A percentile compares a stretch with the other conserved stretches of the same genome.
Evolutionary conservation across 2,329 filamentous ascomycete species (phyloP).

Genomic region (Paramyrothecium sp.): DNA sequence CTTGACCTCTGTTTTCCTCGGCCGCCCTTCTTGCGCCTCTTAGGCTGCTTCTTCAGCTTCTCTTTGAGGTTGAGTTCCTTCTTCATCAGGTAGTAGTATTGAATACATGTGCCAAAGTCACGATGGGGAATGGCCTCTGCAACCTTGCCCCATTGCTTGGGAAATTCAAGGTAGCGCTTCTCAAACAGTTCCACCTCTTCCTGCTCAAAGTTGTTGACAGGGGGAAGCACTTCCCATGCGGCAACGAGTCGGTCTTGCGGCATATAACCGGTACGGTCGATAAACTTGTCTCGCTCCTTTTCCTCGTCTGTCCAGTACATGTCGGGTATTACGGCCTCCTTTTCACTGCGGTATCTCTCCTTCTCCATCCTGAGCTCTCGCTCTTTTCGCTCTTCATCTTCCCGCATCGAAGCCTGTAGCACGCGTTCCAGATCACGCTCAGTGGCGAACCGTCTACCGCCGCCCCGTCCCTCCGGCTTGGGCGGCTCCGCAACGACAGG

Average conservation of each 20-base stretch:
- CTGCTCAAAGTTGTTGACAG: slow-evolving; percentile 71
- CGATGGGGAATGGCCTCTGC: slow-evolving; percentile 65
- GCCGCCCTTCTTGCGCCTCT: slow-evolving; percentile 54
- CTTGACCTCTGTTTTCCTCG: slow-evolving; percentile 60
- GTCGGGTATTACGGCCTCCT: slow-evolving; percentile 71
- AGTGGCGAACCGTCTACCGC: slow-evolving; percentile 60
- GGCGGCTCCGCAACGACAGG: slow-evolving; percentile 47
- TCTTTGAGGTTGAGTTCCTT: slow-evolving; percentile 75
- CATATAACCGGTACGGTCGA: slow-evolving; percentile 64
- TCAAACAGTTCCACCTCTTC: slow-evolving; percentile 72
- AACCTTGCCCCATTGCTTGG: slow-evolving; percentile 81
- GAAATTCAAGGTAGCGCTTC: slow-evolving; percentile 69
- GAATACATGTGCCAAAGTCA: slow-evolving; percentile 77
- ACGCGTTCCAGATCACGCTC: slow-evolving; percentile 73
- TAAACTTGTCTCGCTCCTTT: slow-evolving; percentile 56
- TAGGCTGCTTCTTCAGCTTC: slow-evolving; percentile 65
- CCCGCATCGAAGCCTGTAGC: slow-evolving; percentile 68
- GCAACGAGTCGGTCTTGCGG: slow-evolving; percentile 66
- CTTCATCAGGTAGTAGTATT: slow-evolving; percentile 83
- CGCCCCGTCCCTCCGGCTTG: slow-evolving; percentile 54
- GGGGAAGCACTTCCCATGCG: slow-evolving; percentile 70
- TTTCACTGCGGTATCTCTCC: slow-evolving; percentile 71
- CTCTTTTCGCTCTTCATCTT: slow-evolving; percentile 69
- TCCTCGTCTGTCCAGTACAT: slow-evolving; percentile 66
- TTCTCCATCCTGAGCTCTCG: slow-evolving; percentile 63